These are phyloP conservation scores for Thalia dealbata DNA, from an alignment of 176 grass and related monocot species.

Conservation along the genomic window DNA sequence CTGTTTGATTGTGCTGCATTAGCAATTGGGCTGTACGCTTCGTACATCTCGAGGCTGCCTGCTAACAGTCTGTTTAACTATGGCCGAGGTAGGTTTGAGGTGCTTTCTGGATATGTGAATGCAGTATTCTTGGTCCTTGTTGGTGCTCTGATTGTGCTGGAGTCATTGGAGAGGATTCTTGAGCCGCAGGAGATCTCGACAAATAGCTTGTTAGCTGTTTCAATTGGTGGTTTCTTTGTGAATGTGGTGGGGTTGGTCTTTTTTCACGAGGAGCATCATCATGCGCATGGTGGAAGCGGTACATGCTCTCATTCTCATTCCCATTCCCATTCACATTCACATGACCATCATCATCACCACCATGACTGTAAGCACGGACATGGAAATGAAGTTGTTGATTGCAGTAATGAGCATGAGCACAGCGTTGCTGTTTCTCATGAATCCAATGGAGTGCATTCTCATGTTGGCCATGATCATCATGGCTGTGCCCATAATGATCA, in stretches of 20 bases:
- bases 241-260: conserved; percentile 89
- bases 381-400: conserved; percentile 11
- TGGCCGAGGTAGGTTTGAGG: conserved; percentile 81
- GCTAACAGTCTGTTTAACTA: conserved; percentile 84
- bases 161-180: conserved; percentile 89
- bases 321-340: conserved; percentile 24
- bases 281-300: conserved; percentile 58
- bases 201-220: conserved; percentile 73
- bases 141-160: conserved; percentile 66
- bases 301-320: conserved; percentile 60
- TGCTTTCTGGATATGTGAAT: conserved; percentile 96
- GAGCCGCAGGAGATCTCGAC: conserved; percentile 94
- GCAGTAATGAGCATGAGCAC: not conserved
- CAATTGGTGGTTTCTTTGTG: conserved; percentile 72
- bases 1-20: conserved; percentile 89
- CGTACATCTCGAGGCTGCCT: conserved; percentile 77
- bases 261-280: conserved; percentile 98
- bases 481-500: conserved; percentile 14
- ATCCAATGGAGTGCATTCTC: conserved; percentile 28
- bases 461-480: conserved; percentile 19
- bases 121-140: conserved; percentile 91
- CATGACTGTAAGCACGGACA: conserved; percentile 18
- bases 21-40: conserved; percentile 81
- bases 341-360: conserved; percentile 16
- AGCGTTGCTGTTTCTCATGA: conserved; percentile 15